These are phyloP conservation scores for Crucihimalaya himalaica DNA, from an alignment of 345 rosid genomes.

Conservation along the genomic window DNA sequence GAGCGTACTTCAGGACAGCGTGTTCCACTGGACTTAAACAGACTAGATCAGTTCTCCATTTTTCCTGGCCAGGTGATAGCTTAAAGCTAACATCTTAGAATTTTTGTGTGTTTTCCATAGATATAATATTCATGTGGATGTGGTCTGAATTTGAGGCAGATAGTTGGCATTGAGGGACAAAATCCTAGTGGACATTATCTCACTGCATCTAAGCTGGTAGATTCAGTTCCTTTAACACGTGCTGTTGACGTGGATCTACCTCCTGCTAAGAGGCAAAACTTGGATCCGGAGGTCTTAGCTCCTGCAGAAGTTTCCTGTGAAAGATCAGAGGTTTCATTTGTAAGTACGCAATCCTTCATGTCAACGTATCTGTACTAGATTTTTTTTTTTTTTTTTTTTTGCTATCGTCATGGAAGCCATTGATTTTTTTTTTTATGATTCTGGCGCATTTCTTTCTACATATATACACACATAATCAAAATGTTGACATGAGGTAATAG, in stretches of 20 bases:
- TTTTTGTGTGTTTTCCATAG: background rate
- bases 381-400: background rate
- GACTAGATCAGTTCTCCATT: slow-evolving; percentile 66
- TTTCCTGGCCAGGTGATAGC: slow-evolving; percentile 92
- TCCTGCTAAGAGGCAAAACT: slow-evolving; percentile 76
- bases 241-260: slow-evolving; percentile 46
- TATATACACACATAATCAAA: background rate
- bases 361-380: background rate
- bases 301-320: slow-evolving; percentile 39
- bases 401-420: background rate
- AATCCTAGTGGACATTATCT: slow-evolving; percentile 98
- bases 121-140: slow-evolving; percentile 27
- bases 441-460: background rate
- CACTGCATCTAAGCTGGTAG: slow-evolving; percentile 73
- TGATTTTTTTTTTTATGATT: background rate
- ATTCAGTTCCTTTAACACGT: slow-evolving; percentile 57
- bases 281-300: slow-evolving; percentile 54
- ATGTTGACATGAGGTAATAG: background rate
- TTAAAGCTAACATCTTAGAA: background rate
- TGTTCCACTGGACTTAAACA: slow-evolving; percentile 77
- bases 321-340: slow-evolving; percentile 60
- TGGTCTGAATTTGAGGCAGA: slow-evolving; percentile 51
- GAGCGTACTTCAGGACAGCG: slow-evolving; percentile 85
- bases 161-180: slow-evolving; percentile 84
- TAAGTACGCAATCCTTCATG: slow-evolving; percentile 43